Conservation (phyloP, 495 filamentous ascomycete genomes). For the Penicillium diatomitis region DNA sequence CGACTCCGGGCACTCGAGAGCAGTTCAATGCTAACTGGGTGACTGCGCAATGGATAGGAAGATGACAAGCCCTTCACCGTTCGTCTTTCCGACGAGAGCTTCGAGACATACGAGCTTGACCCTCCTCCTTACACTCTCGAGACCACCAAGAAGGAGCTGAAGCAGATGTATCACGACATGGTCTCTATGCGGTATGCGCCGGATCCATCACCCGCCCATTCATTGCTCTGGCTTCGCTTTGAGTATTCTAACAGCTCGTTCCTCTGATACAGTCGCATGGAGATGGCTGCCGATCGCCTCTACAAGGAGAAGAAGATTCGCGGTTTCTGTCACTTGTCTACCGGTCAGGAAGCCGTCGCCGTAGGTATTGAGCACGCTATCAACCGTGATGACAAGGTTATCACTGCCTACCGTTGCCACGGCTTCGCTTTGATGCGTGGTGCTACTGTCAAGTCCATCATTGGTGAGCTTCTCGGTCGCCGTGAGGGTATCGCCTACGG, state of each 20-base stretch:
- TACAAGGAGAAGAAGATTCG: constrained; percentile 99
- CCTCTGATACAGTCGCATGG: constrained; percentile 69
- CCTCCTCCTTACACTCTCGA: constrained; percentile 83
- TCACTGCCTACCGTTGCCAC: constrained; percentile 98
- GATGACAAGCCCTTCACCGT: constrained; percentile 93
- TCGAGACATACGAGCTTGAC: constrained; percentile 98
- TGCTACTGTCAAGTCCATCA: constrained; percentile 82
- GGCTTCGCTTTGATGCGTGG: constrained; percentile 97
- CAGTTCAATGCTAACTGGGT: constrained; percentile 18
- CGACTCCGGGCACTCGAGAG: not conserved
- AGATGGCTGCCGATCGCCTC: constrained; percentile 94
- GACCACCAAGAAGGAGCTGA: constrained; percentile 93
- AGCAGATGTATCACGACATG: constrained; percentile 99
- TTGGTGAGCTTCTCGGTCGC: constrained; percentile 91
- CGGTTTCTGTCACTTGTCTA: constrained; percentile 98
- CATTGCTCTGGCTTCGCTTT: not conserved
- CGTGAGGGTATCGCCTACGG: constrained; percentile 95
- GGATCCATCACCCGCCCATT: not conserved
- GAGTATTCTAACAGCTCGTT: not conserved
- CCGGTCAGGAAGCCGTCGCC: constrained; percentile 94
- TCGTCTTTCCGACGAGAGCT: constrained; percentile 90
- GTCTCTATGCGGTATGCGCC: constrained; percentile 70
- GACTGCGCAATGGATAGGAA: constrained; percentile 45
- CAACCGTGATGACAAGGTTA: constrained; percentile 81
- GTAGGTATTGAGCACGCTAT: constrained; percentile 96